A percentile compares a stretch with the other conserved stretches of the same genome.
phyloP scores from a whole-genome alignment of 2,329 filamentous ascomycete species.

The Aspergillus tamarii region DNA sequence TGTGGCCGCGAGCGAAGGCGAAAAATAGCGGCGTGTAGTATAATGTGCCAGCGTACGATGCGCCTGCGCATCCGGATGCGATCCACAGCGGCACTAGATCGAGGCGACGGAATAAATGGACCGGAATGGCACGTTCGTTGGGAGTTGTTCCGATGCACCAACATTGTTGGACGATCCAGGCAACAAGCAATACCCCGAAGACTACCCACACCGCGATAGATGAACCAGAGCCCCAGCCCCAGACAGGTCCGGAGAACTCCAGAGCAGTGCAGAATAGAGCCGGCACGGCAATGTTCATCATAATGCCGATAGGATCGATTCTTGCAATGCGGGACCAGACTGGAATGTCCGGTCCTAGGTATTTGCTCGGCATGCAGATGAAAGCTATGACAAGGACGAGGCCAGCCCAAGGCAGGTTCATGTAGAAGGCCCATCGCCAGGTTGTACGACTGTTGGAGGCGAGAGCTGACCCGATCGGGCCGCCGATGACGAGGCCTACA shows the following conservation, averaged over 20 bases:
- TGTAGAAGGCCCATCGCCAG: slow-evolving; percentile 13
- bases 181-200: slow-evolving; percentile 47
- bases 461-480: slow-evolving; percentile 3
- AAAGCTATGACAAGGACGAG: not conserved
- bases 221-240: slow-evolving; percentile 49
- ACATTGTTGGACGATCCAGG: slow-evolving; percentile 52
- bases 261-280: slow-evolving; percentile 42
- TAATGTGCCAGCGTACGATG: slow-evolving; percentile 25
- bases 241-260: slow-evolving; percentile 53
- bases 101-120: slow-evolving; percentile 44
- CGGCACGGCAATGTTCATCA: slow-evolving; percentile 2
- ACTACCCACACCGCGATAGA: slow-evolving; percentile 54
- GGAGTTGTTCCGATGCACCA: slow-evolving; percentile 46
- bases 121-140: slow-evolving; percentile 52
- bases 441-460: not conserved
- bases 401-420: slow-evolving; percentile 2
- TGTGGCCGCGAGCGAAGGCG: slow-evolving; percentile 52
- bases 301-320: slow-evolving; percentile 14
- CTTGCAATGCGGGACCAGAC: not conserved
- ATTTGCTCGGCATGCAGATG: slow-evolving; percentile 12
- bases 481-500: slow-evolving; percentile 3
- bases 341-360: slow-evolving; percentile 9
- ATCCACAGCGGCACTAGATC: slow-evolving; percentile 17
- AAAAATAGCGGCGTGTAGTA: slow-evolving; percentile 60
- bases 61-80: slow-evolving; percentile 7